Conservation (phyloP, 23 red algal genomes). For the Gracilaria vermiculophylla region DNA sequence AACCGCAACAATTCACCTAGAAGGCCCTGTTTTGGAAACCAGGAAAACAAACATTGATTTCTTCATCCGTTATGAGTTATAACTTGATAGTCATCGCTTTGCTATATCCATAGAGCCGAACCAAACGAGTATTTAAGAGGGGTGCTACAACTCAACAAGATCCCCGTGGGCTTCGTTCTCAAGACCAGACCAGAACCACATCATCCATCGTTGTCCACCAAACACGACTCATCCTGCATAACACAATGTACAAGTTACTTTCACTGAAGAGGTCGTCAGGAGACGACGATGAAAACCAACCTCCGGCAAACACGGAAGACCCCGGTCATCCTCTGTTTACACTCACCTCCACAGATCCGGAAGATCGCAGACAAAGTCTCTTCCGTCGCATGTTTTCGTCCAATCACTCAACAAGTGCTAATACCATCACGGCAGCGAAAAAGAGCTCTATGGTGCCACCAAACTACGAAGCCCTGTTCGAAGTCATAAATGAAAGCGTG, state of each 20-base stretch:
- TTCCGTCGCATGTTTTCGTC: conserved; percentile 34
- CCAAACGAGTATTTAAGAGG: background rate
- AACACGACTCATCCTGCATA: no score
- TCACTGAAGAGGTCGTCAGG: background rate
- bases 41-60: background rate
- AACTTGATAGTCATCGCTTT: background rate
- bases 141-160: no score
- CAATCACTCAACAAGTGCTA: background rate
- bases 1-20: background rate
- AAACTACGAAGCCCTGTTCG: conserved; percentile 18
- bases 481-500: background rate
- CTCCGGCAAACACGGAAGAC: background rate
- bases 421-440: background rate
- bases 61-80: background rate
- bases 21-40: background rate
- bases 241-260: background rate
- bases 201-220: no score
- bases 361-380: background rate
- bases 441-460: conserved; percentile 27
- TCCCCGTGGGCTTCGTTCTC: no score
- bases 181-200: background rate
- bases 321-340: conserved; percentile 10
- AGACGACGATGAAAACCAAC: conserved; percentile 16
- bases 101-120: background rate
- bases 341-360: background rate